A percentile compares a stretch with the other conserved stretches of the same genome.
These are phyloP conservation scores for Circinella umbellata DNA, from an alignment of 371 early-diverging fungal genomes.

Conservation along the genomic window DNA sequence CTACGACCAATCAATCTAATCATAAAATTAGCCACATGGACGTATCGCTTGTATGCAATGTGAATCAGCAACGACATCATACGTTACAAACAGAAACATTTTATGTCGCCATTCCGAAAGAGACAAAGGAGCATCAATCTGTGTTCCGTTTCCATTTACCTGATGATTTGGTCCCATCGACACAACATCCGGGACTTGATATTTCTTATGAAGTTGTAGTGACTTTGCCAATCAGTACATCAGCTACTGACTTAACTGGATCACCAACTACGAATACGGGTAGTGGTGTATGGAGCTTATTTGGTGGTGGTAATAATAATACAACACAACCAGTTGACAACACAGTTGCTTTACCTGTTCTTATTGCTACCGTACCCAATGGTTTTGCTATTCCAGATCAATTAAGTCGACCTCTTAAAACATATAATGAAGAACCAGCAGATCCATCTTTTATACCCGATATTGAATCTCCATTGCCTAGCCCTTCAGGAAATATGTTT, in stretches of 20 bases:
- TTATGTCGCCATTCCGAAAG: conserved; percentile 38
- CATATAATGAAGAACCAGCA: conserved; percentile 20
- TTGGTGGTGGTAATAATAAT: background rate
- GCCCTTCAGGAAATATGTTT: conserved; percentile 28
- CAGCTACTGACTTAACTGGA: conserved; percentile 19
- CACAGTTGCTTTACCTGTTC: conserved; percentile 21
- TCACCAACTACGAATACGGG: background rate
- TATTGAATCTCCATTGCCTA: conserved; percentile 42
- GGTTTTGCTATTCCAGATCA: conserved; percentile 22
- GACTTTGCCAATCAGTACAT: conserved; percentile 26
- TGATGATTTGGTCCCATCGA: conserved; percentile 33
- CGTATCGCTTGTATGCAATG: conserved; percentile 29
- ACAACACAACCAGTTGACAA: conserved; percentile 12
- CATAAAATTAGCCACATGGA: conserved; percentile 42
- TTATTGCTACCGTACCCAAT: conserved; percentile 23
- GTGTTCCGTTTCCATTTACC: conserved; percentile 41
- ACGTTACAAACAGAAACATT: conserved; percentile 34
- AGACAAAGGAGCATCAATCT: conserved; percentile 35
- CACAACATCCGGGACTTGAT: conserved; percentile 33
- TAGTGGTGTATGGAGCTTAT: conserved; percentile 4
- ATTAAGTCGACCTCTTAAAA: conserved; percentile 15
- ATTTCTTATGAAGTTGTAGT: conserved; percentile 35
- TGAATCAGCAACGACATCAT: conserved; percentile 26
- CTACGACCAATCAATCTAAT: conserved; percentile 39
- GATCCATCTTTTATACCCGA: conserved; percentile 39